These are phyloP conservation scores for Mucor circinelloides DNA, from an alignment of 371 early-diverging fungal genomes.

Conservation along the genomic window DNA sequence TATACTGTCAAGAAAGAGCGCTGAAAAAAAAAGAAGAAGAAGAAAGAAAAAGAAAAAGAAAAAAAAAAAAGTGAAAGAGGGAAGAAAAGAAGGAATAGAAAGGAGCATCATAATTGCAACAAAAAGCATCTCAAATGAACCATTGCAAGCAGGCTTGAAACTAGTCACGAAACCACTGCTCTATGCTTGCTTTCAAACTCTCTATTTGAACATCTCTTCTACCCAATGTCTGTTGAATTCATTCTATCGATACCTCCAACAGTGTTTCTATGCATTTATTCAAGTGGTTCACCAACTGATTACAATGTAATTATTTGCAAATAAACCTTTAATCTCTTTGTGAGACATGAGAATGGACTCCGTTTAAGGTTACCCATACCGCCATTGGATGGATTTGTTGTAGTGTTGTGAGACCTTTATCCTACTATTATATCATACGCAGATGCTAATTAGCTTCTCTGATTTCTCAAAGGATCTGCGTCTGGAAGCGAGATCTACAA, in stretches of 20 bases:
- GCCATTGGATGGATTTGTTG: background rate
- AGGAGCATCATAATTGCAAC: background rate
- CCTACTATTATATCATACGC: background rate
- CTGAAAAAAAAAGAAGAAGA: background rate
- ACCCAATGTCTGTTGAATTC: background rate
- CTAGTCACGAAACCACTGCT: background rate
- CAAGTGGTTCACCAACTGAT: background rate
- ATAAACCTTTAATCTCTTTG: background rate
- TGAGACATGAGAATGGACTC: conserved; percentile 1
- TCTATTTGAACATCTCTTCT: background rate
- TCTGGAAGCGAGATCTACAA: background rate
- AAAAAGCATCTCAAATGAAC: background rate
- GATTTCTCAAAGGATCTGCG: background rate
- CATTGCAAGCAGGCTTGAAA: conserved; percentile 1
- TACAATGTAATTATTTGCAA: background rate
- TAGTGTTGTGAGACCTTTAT: background rate
- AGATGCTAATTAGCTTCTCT: background rate
- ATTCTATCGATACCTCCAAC: background rate
- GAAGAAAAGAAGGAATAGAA: background rate
- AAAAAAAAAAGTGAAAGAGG: background rate
- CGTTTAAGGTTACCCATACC: background rate
- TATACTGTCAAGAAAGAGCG: background rate
- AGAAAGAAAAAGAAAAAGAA: background rate
- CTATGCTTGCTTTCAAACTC: background rate
- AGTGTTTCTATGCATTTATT: background rate